Evolutionary conservation across 352 stramenopile genomes (phyloP).

Genomic region (Pythium sp.): DNA sequence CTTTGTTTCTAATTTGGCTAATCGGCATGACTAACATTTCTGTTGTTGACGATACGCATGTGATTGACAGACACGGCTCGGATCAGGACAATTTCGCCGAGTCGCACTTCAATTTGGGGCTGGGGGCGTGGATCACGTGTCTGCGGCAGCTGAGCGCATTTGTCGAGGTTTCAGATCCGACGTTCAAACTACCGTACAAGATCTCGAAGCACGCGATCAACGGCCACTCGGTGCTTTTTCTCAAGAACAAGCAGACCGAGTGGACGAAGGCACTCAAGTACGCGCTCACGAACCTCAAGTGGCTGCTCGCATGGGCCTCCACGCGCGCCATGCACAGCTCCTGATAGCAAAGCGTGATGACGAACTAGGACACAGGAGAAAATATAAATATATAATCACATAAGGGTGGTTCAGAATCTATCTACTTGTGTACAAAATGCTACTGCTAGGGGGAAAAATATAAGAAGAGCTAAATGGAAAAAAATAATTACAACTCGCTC

Average conservation of each 20-base stretch:
- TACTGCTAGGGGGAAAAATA: neutral
- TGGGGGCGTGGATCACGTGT: conserved; percentile 79
- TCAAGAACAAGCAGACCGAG: conserved; percentile 80
- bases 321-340: conserved; percentile 27
- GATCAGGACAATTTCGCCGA: conserved; percentile 84
- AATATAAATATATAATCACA: conserved; percentile 18
- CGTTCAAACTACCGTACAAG: conserved; percentile 78
- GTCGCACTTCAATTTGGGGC: conserved; percentile 83
- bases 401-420: conserved; percentile 1
- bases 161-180: conserved; percentile 51
- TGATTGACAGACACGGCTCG: conserved; percentile 61
- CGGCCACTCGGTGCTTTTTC: conserved; percentile 63
- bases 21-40: neutral
- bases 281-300: conserved; percentile 83
- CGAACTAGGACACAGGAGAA: neutral
- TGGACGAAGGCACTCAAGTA: conserved; percentile 88
- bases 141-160: conserved; percentile 63
- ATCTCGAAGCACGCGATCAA: conserved; percentile 70
- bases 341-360: neutral
- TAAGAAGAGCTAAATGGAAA: neutral
- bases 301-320: conserved; percentile 71
- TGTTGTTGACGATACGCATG: conserved; percentile 10
- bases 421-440: conserved; percentile 22
- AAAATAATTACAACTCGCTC: conserved; percentile 21
- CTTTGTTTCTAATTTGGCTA: neutral